These are phyloP conservation scores for Candida tibetensis DNA, from an alignment of 805 yeast species.

Conservation along the genomic window DNA sequence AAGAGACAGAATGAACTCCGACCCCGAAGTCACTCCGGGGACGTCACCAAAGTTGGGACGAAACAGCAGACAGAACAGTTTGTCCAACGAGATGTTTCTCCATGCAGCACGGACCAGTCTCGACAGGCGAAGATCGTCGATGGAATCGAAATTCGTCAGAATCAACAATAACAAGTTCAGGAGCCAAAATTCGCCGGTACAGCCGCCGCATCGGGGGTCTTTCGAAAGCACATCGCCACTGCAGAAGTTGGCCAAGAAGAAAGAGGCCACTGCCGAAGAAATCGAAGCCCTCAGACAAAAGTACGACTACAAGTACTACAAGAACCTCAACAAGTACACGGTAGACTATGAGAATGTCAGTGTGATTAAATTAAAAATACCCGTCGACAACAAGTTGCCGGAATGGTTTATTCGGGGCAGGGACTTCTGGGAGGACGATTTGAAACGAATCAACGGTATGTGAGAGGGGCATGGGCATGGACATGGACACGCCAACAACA, in stretches of 20 bases:
- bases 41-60: slow-evolving; percentile 26
- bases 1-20: slow-evolving; percentile 15
- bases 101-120: slow-evolving; percentile 17
- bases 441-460: slow-evolving; percentile 11
- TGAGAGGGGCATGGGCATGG: too few species aligned
- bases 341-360: slow-evolving; percentile 36
- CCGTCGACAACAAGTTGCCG: slow-evolving; percentile 65
- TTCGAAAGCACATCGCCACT: slow-evolving; percentile 7
- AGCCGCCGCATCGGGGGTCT: slow-evolving; percentile 3
- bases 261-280: slow-evolving; percentile 7
- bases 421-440: slow-evolving; percentile 61
- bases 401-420: slow-evolving; percentile 69
- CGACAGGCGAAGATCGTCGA: slow-evolving; percentile 31
- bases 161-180: slow-evolving; percentile 17
- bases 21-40: slow-evolving; percentile 25
- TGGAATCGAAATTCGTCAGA: slow-evolving; percentile 28
- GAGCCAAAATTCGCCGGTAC: slow-evolving; percentile 6
- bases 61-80: slow-evolving; percentile 20
- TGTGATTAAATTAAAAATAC: slow-evolving; percentile 48
- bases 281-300: slow-evolving; percentile 17
- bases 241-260: slow-evolving; percentile 4
- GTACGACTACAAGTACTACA: slow-evolving; percentile 40
- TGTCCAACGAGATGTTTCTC: slow-evolving; percentile 15
- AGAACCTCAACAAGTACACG: slow-evolving; percentile 33
- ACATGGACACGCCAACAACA: too few species aligned